A percentile compares a stretch with the other conserved stretches of the same genome.
phyloP scores from a whole-genome alignment of 768 basidiomycete genomes.

The Boletellus emodensis region DNA sequence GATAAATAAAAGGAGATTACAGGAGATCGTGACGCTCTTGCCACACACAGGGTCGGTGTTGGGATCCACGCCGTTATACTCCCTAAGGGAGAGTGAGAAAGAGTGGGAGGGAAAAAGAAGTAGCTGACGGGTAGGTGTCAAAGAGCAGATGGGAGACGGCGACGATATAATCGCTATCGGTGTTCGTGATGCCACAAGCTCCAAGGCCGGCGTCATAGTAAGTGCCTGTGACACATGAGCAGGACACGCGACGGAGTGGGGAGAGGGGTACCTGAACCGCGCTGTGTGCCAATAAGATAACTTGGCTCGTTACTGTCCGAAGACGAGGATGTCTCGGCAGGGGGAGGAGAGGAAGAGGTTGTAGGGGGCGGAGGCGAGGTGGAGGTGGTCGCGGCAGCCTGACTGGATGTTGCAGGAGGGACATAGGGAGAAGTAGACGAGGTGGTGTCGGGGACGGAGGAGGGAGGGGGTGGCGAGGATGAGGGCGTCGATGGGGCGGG shows the following conservation, averaged over 20 bases:
- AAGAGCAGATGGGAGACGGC: slow-evolving; percentile 35
- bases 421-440: neutral
- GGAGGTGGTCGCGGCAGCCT: neutral
- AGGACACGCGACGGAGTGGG: neutral
- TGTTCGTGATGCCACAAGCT: slow-evolving; percentile 38
- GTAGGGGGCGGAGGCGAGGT: neutral
- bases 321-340: slow-evolving; percentile 17
- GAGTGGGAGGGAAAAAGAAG: neutral
- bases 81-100: slow-evolving; percentile 34
- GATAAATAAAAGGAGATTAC: slow-evolving; percentile 35
- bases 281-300: slow-evolving; percentile 46
- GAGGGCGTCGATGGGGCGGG: neutral
- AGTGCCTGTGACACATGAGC: slow-evolving; percentile 26
- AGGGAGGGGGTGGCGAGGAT: neutral
- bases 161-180: slow-evolving; percentile 27
- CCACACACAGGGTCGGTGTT: slow-evolving; percentile 75
- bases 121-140: slow-evolving; percentile 34
- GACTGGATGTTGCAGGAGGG: neutral
- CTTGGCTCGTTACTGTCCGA: slow-evolving; percentile 25
- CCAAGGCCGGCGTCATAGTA: slow-evolving; percentile 36
- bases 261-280: slow-evolving; percentile 40
- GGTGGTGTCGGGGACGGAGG: neutral
- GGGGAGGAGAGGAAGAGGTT: slow-evolving; percentile 3
- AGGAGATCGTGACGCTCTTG: slow-evolving; percentile 39
- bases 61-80: slow-evolving; percentile 56